A percentile compares a stretch with the other conserved stretches of the same genome.
phyloP scores from a whole-genome alignment of 176 grass and related monocot genomes.

The Leersia perrieri region DNA sequence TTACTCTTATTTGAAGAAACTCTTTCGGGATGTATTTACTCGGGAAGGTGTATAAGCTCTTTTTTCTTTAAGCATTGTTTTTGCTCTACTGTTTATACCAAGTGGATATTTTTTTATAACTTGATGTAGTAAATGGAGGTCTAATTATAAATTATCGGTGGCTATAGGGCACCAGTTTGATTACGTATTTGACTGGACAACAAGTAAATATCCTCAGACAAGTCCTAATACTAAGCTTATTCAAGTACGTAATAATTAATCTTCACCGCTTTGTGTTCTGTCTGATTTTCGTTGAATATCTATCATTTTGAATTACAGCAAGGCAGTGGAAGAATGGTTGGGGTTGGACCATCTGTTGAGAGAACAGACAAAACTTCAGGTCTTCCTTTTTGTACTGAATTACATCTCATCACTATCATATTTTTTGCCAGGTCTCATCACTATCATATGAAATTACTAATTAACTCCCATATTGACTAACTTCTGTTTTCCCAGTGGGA shows the following conservation, averaged over 20 bases:
- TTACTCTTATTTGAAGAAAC: slow-evolving; percentile 87
- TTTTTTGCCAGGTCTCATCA: no score
- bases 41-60: slow-evolving; percentile 60
- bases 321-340: slow-evolving; percentile 55
- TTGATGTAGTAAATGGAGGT: background rate
- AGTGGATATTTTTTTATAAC: background rate
- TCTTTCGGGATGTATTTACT: slow-evolving; percentile 85
- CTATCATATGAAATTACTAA: background rate
- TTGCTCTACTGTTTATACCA: background rate
- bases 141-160: slow-evolving; percentile 8
- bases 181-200: slow-evolving; percentile 94
- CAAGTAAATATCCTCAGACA: slow-evolving; percentile 72
- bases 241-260: slow-evolving; percentile 48
- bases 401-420: background rate
- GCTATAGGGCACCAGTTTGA: slow-evolving; percentile 85
- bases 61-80: background rate
- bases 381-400: slow-evolving; percentile 25
- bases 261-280: background rate
- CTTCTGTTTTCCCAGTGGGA: slow-evolving; percentile 51
- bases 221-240: slow-evolving; percentile 48
- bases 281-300: slow-evolving; percentile 22
- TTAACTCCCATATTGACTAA: background rate
- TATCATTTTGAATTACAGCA: slow-evolving; percentile 38
- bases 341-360: slow-evolving; percentile 54
- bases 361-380: slow-evolving; percentile 67